Percentiles rank a stretch among this genome's conserved stretches.
Conservation (phyloP, 805 yeast genomes). For the Yamadazyma scolyti region DNA sequence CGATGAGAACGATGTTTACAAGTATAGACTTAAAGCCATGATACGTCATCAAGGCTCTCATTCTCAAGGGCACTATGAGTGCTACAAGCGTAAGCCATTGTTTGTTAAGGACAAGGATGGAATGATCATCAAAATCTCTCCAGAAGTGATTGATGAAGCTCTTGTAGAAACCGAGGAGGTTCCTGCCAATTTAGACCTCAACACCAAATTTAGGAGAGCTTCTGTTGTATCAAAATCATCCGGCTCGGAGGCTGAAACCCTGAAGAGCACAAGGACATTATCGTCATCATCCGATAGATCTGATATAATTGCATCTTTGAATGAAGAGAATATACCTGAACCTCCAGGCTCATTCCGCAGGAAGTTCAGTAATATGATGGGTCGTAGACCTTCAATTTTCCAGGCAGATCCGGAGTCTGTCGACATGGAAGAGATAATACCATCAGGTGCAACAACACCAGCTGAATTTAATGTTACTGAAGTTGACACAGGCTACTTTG, state of each 20-base stretch:
- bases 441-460: slow-evolving; percentile 39
- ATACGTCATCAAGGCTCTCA: slow-evolving; percentile 89
- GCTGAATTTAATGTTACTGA: slow-evolving; percentile 37
- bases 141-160: slow-evolving; percentile 32
- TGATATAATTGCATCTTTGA: slow-evolving; percentile 10
- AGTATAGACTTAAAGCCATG: slow-evolving; percentile 64
- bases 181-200: no score
- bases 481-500: slow-evolving; percentile 24
- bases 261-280: slow-evolving; percentile 4
- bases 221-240: slow-evolving; percentile 10
- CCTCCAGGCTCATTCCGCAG: slow-evolving; percentile 29
- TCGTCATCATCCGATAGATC: slow-evolving; percentile 9
- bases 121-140: slow-evolving; percentile 35
- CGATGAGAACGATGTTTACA: slow-evolving; percentile 38
- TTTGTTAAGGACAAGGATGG: slow-evolving; percentile 45
- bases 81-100: slow-evolving; percentile 73
- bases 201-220: slow-evolving; percentile 8
- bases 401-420: slow-evolving; percentile 36
- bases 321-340: slow-evolving; percentile 15
- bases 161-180: slow-evolving; percentile 5
- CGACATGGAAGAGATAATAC: slow-evolving; percentile 34
- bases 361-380: slow-evolving; percentile 36
- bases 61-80: slow-evolving; percentile 85
- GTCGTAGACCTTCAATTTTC: slow-evolving; percentile 36
- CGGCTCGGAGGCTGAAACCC: slow-evolving; percentile 12